Evolutionary conservation across 345 rosid genomes (phyloP), one percentile per base, ranked within the genome.

Genomic region (Aegle marmelos): DNA sequence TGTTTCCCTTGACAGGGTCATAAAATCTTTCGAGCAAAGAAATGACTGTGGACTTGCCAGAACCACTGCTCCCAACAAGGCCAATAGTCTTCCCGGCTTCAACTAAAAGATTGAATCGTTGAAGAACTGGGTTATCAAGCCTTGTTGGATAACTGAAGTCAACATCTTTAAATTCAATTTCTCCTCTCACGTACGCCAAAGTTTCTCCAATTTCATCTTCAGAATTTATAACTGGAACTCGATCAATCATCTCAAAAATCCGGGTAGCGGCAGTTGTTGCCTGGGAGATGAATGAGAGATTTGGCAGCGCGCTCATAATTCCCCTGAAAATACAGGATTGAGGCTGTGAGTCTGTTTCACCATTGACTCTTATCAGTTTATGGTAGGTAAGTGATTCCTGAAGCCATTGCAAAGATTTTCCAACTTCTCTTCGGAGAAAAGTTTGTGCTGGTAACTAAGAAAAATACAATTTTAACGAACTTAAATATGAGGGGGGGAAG

Each of bases 31-130:
- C 88, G 0, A 87, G 85, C 85, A 90, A 81, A 53, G 89, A 80
- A 37, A 90, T 81, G 27, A 86, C 57, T 2, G 92, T 87, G 41
- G 94, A 90, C 80, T 90, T 87, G 68, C 90, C 91, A 0, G 89
- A 90, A 57, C 92, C 91, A 50, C 91, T 89, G 19, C 85, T 80
- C 71, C 94, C 91, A 28, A 89, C 91, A 58, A 90, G 87, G 17
- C 89, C 92, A 13, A 86, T 84, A 4, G 81, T 85, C 75, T 68
- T 83, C 39, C 92, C 88, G 2, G 89, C 84, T 28, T 28, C 64
- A 37, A 89, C 83, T 80, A 70, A 81, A 36, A 91, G 89, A 81
- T 81, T 82, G 75, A 91, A 82, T 36, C 86, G 75, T 10, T 76
- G 79, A 36, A 89, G 82, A 53, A 88, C 69, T 19, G 57, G 82